Conservation (phyloP, 208 protist species). For the Trypanosoma boissoni region DNA sequence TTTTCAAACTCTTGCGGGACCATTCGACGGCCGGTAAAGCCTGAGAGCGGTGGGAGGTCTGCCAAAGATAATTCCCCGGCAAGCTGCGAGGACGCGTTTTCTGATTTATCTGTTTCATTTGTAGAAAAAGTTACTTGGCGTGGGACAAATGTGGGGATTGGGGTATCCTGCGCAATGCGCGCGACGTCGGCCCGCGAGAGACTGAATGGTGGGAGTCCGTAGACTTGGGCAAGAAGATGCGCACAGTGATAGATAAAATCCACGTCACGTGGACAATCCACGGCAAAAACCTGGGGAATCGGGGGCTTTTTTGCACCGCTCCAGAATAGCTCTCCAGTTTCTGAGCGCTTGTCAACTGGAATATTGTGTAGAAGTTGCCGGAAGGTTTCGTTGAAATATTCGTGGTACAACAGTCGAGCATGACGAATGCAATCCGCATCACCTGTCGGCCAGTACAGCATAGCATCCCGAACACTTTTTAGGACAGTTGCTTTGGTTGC, state of each 20-base stretch:
- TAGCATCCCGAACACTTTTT: slow-evolving; percentile 64
- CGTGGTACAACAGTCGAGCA: slow-evolving; percentile 94
- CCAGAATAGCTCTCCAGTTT: slow-evolving; percentile 91
- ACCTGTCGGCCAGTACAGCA: slow-evolving; percentile 69
- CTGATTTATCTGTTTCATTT: slow-evolving; percentile 64
- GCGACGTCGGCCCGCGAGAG: slow-evolving; percentile 46
- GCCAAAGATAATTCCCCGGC: slow-evolving; percentile 36
- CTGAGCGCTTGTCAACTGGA: slow-evolving; percentile 95
- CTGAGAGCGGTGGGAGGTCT: slow-evolving; percentile 40
- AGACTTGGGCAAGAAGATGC: slow-evolving; percentile 63
- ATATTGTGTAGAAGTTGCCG: slow-evolving; percentile 97
- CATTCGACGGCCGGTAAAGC: slow-evolving; percentile 51
- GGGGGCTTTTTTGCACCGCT: slow-evolving; percentile 90
- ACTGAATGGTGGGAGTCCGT: slow-evolving; percentile 39
- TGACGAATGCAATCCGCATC: slow-evolving; percentile 95
- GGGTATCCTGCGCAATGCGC: slow-evolving; percentile 35
- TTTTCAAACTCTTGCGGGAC: slow-evolving; percentile 91
- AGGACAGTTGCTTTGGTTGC: slow-evolving; percentile 58
- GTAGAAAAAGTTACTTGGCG: slow-evolving; percentile 69
- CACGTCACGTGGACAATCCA: slow-evolving; percentile 40
- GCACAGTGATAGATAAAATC: slow-evolving; percentile 86
- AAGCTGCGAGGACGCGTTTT: slow-evolving; percentile 20
- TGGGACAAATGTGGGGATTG: slow-evolving; percentile 59
- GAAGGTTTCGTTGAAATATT: slow-evolving; percentile 96
- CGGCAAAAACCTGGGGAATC: slow-evolving; percentile 66